These are phyloP conservation scores for Triticum turgidum DNA, from an alignment of 176 grass and related monocot genomes.

Conservation along the genomic window DNA sequence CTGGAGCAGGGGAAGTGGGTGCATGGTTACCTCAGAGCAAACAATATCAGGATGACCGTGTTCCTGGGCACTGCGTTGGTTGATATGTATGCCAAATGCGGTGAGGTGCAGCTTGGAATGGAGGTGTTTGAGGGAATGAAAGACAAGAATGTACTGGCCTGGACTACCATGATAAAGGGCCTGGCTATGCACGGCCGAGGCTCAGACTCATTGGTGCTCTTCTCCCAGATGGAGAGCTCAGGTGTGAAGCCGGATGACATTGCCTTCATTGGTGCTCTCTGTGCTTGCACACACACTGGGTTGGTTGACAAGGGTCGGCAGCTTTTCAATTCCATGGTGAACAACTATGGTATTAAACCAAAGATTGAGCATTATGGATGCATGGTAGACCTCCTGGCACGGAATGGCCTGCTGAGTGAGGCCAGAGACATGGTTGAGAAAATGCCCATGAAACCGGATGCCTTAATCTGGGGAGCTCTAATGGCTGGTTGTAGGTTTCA, in stretches of 20 bases:
- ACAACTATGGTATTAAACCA: slow-evolving; percentile 44
- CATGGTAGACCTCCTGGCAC: slow-evolving; percentile 55
- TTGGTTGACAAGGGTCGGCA: slow-evolving; percentile 49
- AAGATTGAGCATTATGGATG: slow-evolving; percentile 57
- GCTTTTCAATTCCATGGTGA: slow-evolving; percentile 45
- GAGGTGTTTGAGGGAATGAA: slow-evolving; percentile 45
- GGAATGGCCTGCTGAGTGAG: slow-evolving; percentile 48
- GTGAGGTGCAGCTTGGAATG: slow-evolving; percentile 43
- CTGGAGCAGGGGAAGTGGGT: slow-evolving; percentile 60
- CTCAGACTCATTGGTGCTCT: slow-evolving; percentile 37
- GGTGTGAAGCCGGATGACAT: slow-evolving; percentile 47
- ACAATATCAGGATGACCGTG: slow-evolving; percentile 18
- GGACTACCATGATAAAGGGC: slow-evolving; percentile 62
- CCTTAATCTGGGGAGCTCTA: slow-evolving; percentile 53
- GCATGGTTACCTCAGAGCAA: slow-evolving; percentile 42
- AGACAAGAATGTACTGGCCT: slow-evolving; percentile 51
- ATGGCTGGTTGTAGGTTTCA: slow-evolving; percentile 66
- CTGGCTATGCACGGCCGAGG: slow-evolving; percentile 46
- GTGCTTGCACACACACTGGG: slow-evolving; percentile 45
- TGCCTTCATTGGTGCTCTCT: slow-evolving; percentile 44
- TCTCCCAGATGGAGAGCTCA: slow-evolving; percentile 42
- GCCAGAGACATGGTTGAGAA: slow-evolving; percentile 42
- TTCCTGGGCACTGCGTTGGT: slow-evolving; percentile 46
- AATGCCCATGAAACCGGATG: slow-evolving; percentile 60
- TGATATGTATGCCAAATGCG: slow-evolving; percentile 51